Conservation (phyloP, 345 rosid species). For the Pistacia integerrima region DNA sequence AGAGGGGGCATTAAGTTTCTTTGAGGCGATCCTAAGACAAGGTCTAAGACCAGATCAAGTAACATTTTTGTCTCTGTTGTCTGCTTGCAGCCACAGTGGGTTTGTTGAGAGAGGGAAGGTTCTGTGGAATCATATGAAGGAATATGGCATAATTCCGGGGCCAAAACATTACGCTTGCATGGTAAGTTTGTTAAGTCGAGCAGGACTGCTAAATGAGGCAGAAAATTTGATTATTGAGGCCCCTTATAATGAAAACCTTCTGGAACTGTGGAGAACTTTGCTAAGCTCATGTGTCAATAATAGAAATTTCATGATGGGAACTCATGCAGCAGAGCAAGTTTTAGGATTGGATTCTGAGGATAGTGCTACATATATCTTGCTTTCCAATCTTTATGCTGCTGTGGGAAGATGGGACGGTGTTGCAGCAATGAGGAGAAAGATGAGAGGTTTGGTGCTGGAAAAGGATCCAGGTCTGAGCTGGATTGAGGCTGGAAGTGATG, state of each 20-base stretch:
- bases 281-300: constrained; percentile 62
- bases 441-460: constrained; percentile 51
- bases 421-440: constrained; percentile 61
- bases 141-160: constrained; percentile 48
- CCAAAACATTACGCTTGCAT: constrained; percentile 85
- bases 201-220: constrained; percentile 70
- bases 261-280: constrained; percentile 84
- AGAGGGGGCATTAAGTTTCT: constrained; percentile 56
- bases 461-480: constrained; percentile 87
- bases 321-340: constrained; percentile 63
- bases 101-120: constrained; percentile 58
- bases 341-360: constrained; percentile 60
- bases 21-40: constrained; percentile 37
- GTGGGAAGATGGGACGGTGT: constrained; percentile 68
- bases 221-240: constrained; percentile 49
- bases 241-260: constrained; percentile 32
- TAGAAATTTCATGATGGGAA: constrained; percentile 55
- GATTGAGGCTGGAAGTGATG: constrained; percentile 58
- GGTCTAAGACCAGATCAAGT: constrained; percentile 65
- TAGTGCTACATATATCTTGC: constrained; percentile 57
- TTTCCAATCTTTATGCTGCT: constrained; percentile 75
- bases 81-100: constrained; percentile 81
- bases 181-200: constrained; percentile 75
- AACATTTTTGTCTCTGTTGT: constrained; percentile 68
- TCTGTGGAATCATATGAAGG: constrained; percentile 68